Evolutionary conservation across 2,329 filamentous ascomycete species (phyloP), one percentile per base, ranked within the genome.

Genomic region (Sporothrix inflata): DNA sequence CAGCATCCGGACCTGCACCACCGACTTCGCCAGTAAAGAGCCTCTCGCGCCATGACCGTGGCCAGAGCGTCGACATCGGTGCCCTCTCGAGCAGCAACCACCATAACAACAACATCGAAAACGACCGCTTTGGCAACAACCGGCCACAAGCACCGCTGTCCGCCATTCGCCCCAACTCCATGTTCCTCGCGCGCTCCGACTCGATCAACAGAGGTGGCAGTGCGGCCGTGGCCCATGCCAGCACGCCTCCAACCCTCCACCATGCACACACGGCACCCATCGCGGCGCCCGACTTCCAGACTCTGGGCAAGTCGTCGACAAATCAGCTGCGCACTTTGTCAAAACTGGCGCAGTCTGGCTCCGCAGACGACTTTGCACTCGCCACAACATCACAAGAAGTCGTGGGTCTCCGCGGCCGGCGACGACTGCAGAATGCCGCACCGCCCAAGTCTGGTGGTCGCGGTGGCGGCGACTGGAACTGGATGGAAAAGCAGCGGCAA

Each of bases 401-500:
- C 1, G 90, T 91, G 24, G 96, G 96, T 49, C 84, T 99, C 55
- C 91, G 94, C 75, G 95, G 96, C 24, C 89, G 97, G 68, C 88
- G 94, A 74, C 91, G 90, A 76, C 83, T 99, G 70, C 96, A 98
- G 81, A 87, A 86, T 76, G 83, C 83, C 21, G 82, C 83, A 47
- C 83, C 82, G 34, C 81, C 80, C 30, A 83, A 84, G 27, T 82
- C 85, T 57, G 83, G 83, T 71, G 85, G 82, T 34, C 93, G 91
- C 76, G 88, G 90, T 66, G 96, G 94, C 91, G 89, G 93, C 75
- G 90, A 91, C 24, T 89, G 92, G 67, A 97, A 95, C 79, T 99
- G 96, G 96, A 99, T 99, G 95, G 96, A 99, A 81, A 96, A 97
- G 79, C 95, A 99, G 80, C 89, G 96, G 34, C 95, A 98, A 80